phyloP scores from a whole-genome alignment of 805 yeast species.

The Candida awuae region DNA sequence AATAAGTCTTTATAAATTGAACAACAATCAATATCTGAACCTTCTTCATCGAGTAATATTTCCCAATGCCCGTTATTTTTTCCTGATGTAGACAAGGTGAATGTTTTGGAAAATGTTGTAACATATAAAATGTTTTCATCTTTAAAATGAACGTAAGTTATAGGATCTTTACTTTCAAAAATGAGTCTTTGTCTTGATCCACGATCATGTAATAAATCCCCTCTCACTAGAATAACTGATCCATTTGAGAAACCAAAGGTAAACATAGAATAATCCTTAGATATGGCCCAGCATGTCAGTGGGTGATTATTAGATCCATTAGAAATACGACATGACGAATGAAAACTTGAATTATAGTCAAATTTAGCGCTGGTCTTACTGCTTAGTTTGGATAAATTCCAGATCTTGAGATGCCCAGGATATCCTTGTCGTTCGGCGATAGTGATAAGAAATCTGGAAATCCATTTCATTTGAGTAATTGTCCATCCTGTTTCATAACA shows the following conservation, averaged over 20 bases:
- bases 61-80: conserved; percentile 61
- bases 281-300: conserved; percentile 53
- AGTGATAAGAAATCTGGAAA: conserved; percentile 40
- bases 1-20: conserved; percentile 33
- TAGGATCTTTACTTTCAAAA: conserved; percentile 67
- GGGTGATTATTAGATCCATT: conserved; percentile 78
- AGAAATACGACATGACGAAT: conserved; percentile 51
- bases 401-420: conserved; percentile 61
- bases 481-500: conserved; percentile 63
- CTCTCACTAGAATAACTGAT: conserved; percentile 69
- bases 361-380: conserved; percentile 19
- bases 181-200: conserved; percentile 83
- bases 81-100: conserved; percentile 71
- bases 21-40: conserved; percentile 44
- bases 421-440: conserved; percentile 68
- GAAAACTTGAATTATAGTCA: conserved; percentile 36
- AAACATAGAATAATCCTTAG: conserved; percentile 49
- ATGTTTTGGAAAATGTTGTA: conserved; percentile 63
- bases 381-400: conserved; percentile 56
- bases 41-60: conserved; percentile 37
- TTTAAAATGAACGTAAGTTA: conserved; percentile 65
- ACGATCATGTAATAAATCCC: conserved; percentile 80
- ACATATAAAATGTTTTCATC: conserved; percentile 54
- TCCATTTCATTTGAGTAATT: conserved; percentile 44
- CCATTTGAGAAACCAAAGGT: conserved; percentile 85